Base-by-base conservation (phyloP, 257 asterid species). In the Nicotiana knightiana region DNA sequence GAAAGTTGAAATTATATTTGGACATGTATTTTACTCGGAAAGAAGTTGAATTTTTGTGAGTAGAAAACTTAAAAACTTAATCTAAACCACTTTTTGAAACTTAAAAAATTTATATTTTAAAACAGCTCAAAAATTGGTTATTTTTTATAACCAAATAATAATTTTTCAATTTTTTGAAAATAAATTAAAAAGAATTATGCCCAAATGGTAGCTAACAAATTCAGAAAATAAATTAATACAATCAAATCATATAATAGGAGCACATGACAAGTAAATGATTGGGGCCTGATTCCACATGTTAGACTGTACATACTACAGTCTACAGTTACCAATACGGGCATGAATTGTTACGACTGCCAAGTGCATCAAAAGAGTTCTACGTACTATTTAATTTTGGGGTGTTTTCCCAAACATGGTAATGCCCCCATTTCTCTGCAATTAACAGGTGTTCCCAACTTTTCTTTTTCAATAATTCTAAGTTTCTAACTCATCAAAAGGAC, bases 251-350 rank as follows among this genome's bases (percentile, higher is more conserved):
- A 5, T 5, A 37, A 62, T 18, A 17, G 67, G 32, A 59, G 51
- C 33, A 77, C 11, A 77, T 77, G 81, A 32, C 32, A 6, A 53
- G 48, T 58, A 77, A 77, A 77, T 57, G 81, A 57, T 77, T 10
- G 81, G 35, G 55, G 10, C 67, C 81, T 57, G 35, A 77, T 57
- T 77, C 24, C 68, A 77, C 81, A 77, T 77, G 81, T 77, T 57
- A 58, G 81, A 37, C 68, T 77, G 81, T 32, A 32, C 35, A 77
- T 68, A 57, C 28, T 6, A 21, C 24, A 21, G 24, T 21, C 24
- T 21, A 58, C 4, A 70, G 17, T 77, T 11, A 57, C 81, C 28
- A 4, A 77, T 55, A 77, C 57, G 54, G 37, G 8, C 54, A 61
- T 57, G 13, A 58, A 15, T 33, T 77, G 81, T 57, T 33, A 77